Evolutionary conservation across 768 basidiomycete genomes (phyloP), one percentile per base, ranked within the genome.

Genomic region (Pleurotus sapidus): DNA sequence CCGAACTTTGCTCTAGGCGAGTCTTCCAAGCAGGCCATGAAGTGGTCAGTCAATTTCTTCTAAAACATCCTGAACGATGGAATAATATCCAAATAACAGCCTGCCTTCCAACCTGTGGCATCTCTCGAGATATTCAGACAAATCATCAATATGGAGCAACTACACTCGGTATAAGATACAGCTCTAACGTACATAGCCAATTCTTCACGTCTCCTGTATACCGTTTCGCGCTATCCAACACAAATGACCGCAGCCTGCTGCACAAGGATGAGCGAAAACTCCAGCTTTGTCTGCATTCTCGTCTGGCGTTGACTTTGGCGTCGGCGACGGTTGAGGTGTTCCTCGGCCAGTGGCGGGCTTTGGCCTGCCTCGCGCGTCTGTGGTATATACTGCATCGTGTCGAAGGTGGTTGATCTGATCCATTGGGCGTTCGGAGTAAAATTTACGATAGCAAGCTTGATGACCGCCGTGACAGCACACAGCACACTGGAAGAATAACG

Each of bases 381-480:
- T 59, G 55, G 38, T 60, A 57, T 11, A 55, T 56, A 43, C 46
- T 42, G 17, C 57, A 55, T 37, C 59, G 57, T 15, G 63, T 64
- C 18, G 66, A 58, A 46, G 70, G 54, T 79, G 77, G 9, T 34
- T 34, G 9, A 34, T 34, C 30, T 34, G 30, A 34, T 80, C 68
- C 78, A 84, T 78, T 1, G 86, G 84, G 18, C 78, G 81, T 39
- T 77, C 74, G 61, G 80, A 72, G 63, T 91, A 89, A 64, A 85
- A 91, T 27, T 76, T 74, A 39, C 83, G 79, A 63, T 91, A 92
- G 70, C 92, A 94, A 17, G 80, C 77, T 61, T 88, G 87, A 61
- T 94, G 92, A 0, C 91, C 91, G 0, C 92, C 92, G 60, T 94
- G 92, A 43, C 80, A 72, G 66, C 92, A 94, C 1, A 88, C 72